phyloP scores from a whole-genome alignment of 805 yeast species.

The Starmerella apicola region DNA sequence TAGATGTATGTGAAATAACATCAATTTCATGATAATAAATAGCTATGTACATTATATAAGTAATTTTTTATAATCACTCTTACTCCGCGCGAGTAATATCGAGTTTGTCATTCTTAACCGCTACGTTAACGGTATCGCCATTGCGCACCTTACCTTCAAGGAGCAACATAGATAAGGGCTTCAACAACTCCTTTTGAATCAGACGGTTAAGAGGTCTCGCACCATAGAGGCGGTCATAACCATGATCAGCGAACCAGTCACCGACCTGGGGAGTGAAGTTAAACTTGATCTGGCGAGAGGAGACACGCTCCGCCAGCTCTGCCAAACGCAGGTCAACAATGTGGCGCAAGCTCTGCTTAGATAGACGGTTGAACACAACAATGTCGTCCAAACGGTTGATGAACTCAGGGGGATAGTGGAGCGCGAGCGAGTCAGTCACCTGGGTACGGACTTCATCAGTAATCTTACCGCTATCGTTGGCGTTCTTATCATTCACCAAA shows the following conservation, averaged over 20 bases:
- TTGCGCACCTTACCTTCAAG: conserved; percentile 64
- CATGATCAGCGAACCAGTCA: conserved; percentile 66
- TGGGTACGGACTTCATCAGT: conserved; percentile 39
- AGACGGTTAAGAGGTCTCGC: conserved; percentile 92
- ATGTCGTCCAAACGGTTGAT: conserved; percentile 88
- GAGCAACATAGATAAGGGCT: conserved; percentile 72
- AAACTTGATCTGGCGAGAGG: conserved; percentile 60
- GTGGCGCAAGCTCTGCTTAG: conserved; percentile 57
- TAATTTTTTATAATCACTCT: too few relatives aligned
- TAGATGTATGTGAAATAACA: too few relatives aligned
- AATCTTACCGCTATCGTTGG: conserved; percentile 45
- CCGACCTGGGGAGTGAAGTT: conserved; percentile 51
- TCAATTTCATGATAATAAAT: too few relatives aligned
- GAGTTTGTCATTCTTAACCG: conserved; percentile 35
- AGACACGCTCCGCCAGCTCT: conserved; percentile 69
- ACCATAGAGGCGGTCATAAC: conserved; percentile 86
- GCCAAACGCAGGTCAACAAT: conserved; percentile 76
- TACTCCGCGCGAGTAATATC: too few relatives aligned
- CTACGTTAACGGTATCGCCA: conserved; percentile 43
- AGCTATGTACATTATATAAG: too few relatives aligned
- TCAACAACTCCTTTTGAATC: conserved; percentile 69
- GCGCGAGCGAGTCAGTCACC: conserved; percentile 58
- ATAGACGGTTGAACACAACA: conserved; percentile 81
- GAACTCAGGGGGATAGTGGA: conserved; percentile 84
- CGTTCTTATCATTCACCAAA: conserved; percentile 45